phyloP scores from a whole-genome alignment of 306 rosid species.

The Trifolium fragiferum region DNA sequence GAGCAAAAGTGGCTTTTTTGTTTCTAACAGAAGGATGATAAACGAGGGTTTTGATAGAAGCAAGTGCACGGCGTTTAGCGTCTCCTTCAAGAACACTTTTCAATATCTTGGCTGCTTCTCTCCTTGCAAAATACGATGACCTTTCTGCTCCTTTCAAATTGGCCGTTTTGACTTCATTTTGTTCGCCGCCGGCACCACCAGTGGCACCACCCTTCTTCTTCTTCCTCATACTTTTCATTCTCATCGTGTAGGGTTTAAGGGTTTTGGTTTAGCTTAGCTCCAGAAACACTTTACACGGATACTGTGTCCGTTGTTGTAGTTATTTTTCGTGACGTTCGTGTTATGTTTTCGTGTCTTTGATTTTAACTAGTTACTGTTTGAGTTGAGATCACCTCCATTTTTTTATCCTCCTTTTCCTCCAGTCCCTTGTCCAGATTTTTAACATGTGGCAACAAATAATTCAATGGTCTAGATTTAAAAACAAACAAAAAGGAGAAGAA shows the following conservation, averaged over 20 bases:
- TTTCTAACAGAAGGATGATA: constrained; percentile 80
- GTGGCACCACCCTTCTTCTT: not conserved
- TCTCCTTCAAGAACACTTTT: constrained; percentile 76
- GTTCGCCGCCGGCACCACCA: not conserved
- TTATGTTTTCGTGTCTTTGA: not conserved
- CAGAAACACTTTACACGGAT: no score
- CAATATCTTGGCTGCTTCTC: constrained; percentile 89
- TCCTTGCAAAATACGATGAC: constrained; percentile 76
- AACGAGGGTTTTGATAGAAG: constrained; percentile 86
- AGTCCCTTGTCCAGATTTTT: no score
- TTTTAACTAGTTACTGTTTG: no score
- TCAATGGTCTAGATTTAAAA: no score
- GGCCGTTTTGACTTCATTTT: constrained; percentile 27
- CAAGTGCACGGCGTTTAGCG: constrained; percentile 79
- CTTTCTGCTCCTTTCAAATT: constrained; percentile 64
- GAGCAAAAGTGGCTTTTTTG: constrained; percentile 88
- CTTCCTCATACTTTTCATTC: constrained; percentile 29
- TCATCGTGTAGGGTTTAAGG: constrained; percentile 34
- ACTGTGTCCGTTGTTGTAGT: not conserved
- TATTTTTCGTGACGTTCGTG: not conserved
- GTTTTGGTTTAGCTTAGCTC: constrained; percentile 9
- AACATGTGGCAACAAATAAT: no score
- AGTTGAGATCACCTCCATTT: no score
- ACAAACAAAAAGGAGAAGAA: no score
- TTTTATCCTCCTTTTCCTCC: no score